Percentiles rank a stretch among this genome's conserved stretches.
Evolutionary conservation across 2,329 filamentous ascomycete genomes (phyloP).

Genomic region (Acephala macrosclerotiorum): DNA sequence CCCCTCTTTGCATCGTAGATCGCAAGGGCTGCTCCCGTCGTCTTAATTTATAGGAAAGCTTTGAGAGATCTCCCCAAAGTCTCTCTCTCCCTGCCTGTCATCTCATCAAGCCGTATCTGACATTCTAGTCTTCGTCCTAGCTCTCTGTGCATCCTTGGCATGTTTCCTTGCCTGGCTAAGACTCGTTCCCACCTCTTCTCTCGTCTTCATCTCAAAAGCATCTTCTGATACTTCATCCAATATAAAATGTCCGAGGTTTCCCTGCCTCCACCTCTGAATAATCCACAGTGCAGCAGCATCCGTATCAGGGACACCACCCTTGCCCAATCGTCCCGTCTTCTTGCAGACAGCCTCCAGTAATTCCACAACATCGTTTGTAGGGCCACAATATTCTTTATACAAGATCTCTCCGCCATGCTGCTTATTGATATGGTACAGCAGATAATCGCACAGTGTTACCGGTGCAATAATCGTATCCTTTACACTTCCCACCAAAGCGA

Average conservation of each 20-base stretch:
- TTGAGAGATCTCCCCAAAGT: neutral
- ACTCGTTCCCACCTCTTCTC: conserved; percentile 61
- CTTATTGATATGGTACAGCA: conserved; percentile 83
- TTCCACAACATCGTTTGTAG: conserved; percentile 84
- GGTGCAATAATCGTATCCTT: conserved; percentile 86
- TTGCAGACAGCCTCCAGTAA: conserved; percentile 75
- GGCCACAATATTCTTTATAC: conserved; percentile 60
- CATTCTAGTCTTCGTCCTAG: conserved; percentile 40
- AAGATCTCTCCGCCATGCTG: conserved; percentile 31
- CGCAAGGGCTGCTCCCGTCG: neutral
- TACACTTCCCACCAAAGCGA: conserved; percentile 89
- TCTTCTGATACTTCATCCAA: conserved; percentile 77
- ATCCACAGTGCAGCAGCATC: conserved; percentile 81
- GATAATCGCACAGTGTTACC: conserved; percentile 85
- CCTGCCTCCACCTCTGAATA: conserved; percentile 82
- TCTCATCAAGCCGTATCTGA: neutral
- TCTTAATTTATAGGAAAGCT: neutral
- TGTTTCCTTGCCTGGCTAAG: conserved; percentile 73
- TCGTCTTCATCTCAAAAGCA: conserved; percentile 59
- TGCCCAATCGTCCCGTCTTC: conserved; percentile 77
- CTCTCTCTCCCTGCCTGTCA: neutral
- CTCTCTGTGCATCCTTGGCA: conserved; percentile 65
- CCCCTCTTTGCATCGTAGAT: too few relatives aligned
- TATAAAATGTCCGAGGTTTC: conserved; percentile 77
- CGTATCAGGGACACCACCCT: conserved; percentile 74